Evolutionary conservation across 345 rosid genomes (phyloP).

Genomic region (Citropsis articulata): DNA sequence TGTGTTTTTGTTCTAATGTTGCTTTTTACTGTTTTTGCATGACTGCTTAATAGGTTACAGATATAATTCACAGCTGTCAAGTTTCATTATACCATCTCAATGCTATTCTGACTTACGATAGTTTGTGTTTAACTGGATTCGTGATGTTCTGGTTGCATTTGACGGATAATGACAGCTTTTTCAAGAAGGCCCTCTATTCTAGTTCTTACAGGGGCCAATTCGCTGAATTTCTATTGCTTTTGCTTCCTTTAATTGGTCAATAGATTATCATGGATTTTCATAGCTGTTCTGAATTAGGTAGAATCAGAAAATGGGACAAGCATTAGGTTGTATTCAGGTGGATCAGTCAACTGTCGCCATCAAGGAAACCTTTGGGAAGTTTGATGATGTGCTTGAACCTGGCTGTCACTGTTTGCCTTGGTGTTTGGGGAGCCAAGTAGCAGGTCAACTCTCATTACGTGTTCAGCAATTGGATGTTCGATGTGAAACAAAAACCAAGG

Average conservation of each 20-base stretch:
- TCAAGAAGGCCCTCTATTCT: background rate
- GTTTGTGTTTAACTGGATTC: background rate
- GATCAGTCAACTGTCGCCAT: slow-evolving; percentile 77
- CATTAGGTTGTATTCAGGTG: slow-evolving; percentile 61
- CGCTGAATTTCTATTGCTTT: background rate
- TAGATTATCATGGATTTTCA: background rate
- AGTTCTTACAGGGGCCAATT: background rate
- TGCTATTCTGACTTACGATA: background rate
- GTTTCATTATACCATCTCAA: background rate
- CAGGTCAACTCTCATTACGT: slow-evolving; percentile 67
- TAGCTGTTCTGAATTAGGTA: slow-evolving; percentile 4
- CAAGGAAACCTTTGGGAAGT: slow-evolving; percentile 70
- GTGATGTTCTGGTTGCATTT: background rate
- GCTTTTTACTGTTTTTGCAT: background rate
- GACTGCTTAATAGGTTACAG: background rate
- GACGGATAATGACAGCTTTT: background rate
- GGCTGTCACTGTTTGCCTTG: slow-evolving; percentile 86
- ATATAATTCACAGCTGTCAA: background rate
- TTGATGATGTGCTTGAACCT: slow-evolving; percentile 68
- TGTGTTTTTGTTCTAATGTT: background rate
- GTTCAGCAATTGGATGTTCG: slow-evolving; percentile 82
- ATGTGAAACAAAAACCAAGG: slow-evolving; percentile 93
- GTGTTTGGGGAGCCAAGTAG: slow-evolving; percentile 69
- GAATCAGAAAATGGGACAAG: slow-evolving; percentile 39
- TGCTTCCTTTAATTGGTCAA: background rate